Evolutionary conservation across 805 yeast species (phyloP).

Genomic region (Dipodascopsis uninucleata): DNA sequence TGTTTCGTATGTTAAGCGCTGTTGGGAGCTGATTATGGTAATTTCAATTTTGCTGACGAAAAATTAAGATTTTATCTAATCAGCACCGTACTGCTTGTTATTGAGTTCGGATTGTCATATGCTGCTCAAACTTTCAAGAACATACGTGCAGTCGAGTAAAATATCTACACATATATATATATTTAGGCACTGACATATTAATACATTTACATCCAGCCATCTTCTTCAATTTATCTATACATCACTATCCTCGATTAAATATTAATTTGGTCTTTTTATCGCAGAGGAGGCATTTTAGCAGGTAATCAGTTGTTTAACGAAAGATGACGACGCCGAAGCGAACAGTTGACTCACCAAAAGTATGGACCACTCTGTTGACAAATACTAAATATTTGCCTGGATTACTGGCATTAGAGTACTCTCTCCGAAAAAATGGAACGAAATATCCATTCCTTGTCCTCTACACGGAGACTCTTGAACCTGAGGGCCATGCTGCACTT

Average conservation of each 20-base stretch:
- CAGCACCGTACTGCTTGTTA: no score
- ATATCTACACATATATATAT: background rate
- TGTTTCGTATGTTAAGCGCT: no score
- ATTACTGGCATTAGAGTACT: conserved; percentile 48
- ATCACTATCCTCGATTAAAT: background rate
- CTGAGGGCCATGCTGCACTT: conserved; percentile 43
- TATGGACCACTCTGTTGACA: conserved; percentile 58
- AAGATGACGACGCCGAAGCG: conserved; percentile 17
- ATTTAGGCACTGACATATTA: background rate
- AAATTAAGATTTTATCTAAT: no score
- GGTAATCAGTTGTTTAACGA: no score
- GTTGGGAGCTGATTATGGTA: no score
- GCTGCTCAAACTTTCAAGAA: no score
- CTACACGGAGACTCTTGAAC: conserved; percentile 48
- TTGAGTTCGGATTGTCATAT: no score
- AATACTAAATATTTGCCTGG: conserved; percentile 51
- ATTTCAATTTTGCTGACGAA: no score
- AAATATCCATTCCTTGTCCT: conserved; percentile 52
- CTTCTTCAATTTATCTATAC: background rate
- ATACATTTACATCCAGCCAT: background rate
- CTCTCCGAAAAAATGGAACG: conserved; percentile 44
- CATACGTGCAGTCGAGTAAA: background rate
- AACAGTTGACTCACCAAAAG: conserved; percentile 31
- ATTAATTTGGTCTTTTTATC: background rate
- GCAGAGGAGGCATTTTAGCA: background rate